Evolutionary conservation across 306 rosid genomes (phyloP).

Genomic region (Pterocarpus santalinus): DNA sequence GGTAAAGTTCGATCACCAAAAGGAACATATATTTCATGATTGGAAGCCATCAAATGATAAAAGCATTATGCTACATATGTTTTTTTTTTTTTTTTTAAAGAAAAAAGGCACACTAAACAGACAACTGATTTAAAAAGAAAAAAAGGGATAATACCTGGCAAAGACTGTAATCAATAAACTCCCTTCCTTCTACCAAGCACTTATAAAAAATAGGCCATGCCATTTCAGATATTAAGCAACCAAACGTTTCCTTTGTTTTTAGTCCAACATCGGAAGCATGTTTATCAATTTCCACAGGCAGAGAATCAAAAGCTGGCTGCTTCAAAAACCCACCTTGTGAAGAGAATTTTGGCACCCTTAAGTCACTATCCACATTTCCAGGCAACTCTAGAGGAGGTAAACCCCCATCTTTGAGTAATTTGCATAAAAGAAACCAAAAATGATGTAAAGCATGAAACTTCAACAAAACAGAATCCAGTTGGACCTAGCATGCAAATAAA

Average conservation of each 20-base stretch:
- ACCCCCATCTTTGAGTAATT: constrained; percentile 75
- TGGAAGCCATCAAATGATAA: constrained; percentile 36
- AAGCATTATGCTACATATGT: constrained; percentile 11
- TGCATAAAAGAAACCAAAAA: constrained; percentile 89
- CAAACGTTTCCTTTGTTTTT: constrained; percentile 60
- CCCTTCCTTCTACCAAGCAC: constrained; percentile 84
- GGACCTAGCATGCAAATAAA: constrained; percentile 69
- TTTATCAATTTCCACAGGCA: constrained; percentile 49
- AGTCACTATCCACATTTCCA: constrained; percentile 49
- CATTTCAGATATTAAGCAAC: constrained; percentile 67
- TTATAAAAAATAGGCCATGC: constrained; percentile 82
- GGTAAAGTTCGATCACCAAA: not conserved
- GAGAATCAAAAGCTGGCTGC: constrained; percentile 71
- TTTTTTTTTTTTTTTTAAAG: not conserved
- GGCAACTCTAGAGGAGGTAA: constrained; percentile 46
- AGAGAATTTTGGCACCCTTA: constrained; percentile 56
- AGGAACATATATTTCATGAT: constrained; percentile 17
- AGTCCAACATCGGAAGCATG: constrained; percentile 52
- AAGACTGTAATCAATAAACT: constrained; percentile 67
- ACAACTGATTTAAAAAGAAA: constrained; percentile 11
- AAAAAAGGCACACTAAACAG: not conserved
- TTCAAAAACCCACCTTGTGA: constrained; percentile 90
- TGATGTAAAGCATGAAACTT: constrained; percentile 84
- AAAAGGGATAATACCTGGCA: constrained; percentile 74
- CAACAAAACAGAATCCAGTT: constrained; percentile 69